A percentile compares a stretch with the other conserved stretches of the same genome.
These are phyloP conservation scores for Trypanosoma theileri DNA, from an alignment of 208 protist genomes.

Conservation along the genomic window DNA sequence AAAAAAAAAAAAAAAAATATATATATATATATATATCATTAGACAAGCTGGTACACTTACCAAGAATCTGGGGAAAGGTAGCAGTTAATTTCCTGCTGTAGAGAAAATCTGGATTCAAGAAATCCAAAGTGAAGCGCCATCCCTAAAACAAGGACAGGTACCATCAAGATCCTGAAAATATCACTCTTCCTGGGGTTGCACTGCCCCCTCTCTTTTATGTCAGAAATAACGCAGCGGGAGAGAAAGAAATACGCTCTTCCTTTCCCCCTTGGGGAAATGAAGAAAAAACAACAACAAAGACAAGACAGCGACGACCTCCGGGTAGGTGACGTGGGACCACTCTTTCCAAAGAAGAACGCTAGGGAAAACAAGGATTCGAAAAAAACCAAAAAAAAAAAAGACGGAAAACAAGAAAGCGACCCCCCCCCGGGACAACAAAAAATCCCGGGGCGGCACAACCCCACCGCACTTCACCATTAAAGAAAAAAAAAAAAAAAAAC, in stretches of 20 bases:
- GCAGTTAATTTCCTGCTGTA: conserved; percentile 62
- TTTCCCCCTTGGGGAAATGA: neutral
- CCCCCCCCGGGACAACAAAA: neutral
- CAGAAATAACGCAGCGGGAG: neutral
- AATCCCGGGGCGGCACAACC: neutral
- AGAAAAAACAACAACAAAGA: neutral
- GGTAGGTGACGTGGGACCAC: neutral
- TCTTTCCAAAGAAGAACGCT: neutral
- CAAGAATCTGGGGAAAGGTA: conserved; percentile 53
- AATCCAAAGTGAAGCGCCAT: conserved; percentile 65
- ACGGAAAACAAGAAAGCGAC: neutral
- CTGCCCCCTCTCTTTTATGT: neutral
- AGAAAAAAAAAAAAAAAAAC: neutral
- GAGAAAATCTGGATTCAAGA: conserved; percentile 59
- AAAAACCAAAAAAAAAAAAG: neutral
- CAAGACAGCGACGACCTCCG: too few relatives aligned
- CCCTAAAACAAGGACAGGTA: conserved; percentile 57
- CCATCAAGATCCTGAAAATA: conserved; percentile 55
- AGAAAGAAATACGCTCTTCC: neutral
- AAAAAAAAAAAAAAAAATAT: conserved; percentile 51
- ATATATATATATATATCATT: conserved; percentile 40
- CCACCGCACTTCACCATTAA: neutral
- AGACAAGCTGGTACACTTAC: conserved; percentile 32
- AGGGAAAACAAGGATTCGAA: neutral
- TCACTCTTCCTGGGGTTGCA: conserved; percentile 28